phyloP scores from a whole-genome alignment of 139 green algal genomes.

The Chlamydomonas incerta region DNA sequence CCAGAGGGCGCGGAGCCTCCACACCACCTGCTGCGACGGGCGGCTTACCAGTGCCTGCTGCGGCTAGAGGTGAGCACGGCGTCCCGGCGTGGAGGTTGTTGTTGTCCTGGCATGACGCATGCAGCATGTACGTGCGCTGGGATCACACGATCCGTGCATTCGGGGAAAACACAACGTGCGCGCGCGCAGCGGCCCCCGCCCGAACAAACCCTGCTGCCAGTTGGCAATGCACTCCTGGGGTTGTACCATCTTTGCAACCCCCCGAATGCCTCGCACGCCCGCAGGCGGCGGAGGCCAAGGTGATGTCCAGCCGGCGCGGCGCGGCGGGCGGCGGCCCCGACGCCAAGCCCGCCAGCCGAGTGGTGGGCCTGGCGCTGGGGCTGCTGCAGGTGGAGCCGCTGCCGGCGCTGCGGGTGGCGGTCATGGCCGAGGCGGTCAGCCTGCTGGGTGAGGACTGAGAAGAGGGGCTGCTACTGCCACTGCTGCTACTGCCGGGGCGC shows the following conservation, averaged over 20 bases:
- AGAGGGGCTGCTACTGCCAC: too few species aligned
- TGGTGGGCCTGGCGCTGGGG: constrained; percentile 26
- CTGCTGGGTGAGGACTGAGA: constrained; percentile 20
- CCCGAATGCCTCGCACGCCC: constrained; percentile 31
- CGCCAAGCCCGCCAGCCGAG: constrained; percentile 8
- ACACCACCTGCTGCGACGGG: constrained; percentile 30
- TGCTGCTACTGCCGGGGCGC: too few species aligned
- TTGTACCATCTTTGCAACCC: too few species aligned
- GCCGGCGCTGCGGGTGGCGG: neutral
- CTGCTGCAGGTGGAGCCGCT: constrained; percentile 24
- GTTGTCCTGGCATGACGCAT: too few species aligned
- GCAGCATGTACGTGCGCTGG: too few species aligned
- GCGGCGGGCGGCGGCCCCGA: neutral
- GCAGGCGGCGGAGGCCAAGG: constrained; percentile 39
- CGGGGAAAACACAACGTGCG: too few species aligned
- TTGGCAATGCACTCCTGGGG: too few species aligned
- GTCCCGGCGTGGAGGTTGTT: too few species aligned
- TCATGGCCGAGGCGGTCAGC: constrained; percentile 9
- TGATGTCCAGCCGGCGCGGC: neutral
- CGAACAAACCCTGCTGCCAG: too few species aligned
- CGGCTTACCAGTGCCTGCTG: constrained; percentile 11
- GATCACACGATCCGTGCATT: too few species aligned
- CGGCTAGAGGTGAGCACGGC: too few species aligned
- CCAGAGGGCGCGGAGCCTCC: neutral
- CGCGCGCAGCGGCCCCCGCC: too few species aligned